Conservation (phyloP, 2,329 filamentous ascomycete genomes). For the Aurifilum marmelostoma region DNA sequence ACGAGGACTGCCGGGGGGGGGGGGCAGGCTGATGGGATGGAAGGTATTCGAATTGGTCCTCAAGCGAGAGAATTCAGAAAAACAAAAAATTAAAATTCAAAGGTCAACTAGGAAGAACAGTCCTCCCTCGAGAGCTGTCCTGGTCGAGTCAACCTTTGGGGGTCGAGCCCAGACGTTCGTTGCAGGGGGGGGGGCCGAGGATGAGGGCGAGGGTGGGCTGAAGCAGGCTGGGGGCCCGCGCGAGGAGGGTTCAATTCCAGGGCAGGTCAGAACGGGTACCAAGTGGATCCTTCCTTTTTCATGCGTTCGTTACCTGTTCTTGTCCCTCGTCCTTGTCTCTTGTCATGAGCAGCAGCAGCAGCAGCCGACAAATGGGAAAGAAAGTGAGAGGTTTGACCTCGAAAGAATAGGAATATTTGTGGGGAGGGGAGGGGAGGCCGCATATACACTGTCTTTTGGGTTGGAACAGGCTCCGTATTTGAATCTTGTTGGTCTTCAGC, state of each 20-base stretch:
- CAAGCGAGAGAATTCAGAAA: background rate
- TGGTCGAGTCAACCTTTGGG: slow-evolving; percentile 13
- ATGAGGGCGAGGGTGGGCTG: slow-evolving; percentile 5
- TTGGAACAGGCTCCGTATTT: background rate
- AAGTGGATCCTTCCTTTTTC: slow-evolving; percentile 20
- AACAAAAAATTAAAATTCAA: background rate
- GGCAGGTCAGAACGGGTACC: slow-evolving; percentile 9
- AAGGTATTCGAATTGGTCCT: background rate
- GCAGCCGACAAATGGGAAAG: background rate
- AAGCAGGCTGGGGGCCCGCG: slow-evolving; percentile 6
- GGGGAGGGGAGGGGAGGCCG: background rate
- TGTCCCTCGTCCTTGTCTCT: background rate
- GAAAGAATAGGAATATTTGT: background rate
- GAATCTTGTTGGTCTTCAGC: background rate
- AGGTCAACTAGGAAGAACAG: background rate
- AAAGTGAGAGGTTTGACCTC: background rate
- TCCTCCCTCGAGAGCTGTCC: background rate
- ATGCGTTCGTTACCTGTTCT: slow-evolving; percentile 11
- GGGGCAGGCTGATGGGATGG: slow-evolving; percentile 15
- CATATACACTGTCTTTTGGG: background rate
- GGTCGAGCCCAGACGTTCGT: slow-evolving; percentile 9
- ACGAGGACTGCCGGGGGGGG: background rate
- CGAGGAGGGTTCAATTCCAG: slow-evolving; percentile 7
- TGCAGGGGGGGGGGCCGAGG: background rate
- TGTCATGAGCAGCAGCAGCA: background rate